Evolutionary conservation across 2,329 filamentous ascomycete genomes (phyloP), one percentile per base, ranked within the genome.

Genomic region (Hysterium pulicare): DNA sequence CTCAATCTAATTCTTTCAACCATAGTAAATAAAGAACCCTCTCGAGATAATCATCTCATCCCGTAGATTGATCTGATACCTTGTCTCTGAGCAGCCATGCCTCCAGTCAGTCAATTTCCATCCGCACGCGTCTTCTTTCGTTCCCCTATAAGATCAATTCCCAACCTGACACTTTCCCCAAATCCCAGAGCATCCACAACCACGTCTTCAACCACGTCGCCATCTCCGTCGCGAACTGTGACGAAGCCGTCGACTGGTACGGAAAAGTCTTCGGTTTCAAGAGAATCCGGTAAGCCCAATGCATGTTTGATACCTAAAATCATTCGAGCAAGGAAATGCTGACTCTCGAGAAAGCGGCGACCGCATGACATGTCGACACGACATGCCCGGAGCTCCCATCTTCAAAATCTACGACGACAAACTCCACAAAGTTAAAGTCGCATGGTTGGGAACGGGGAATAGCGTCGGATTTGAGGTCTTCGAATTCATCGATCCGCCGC

Each of bases 401-500:
- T 65, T 65, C 48, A 49, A 48, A 8, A 55, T 65, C 48, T 62
- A 66, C 51, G 50, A 47, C 31, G 41, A 32, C 33, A 46, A 44
- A 16, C 56, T 66, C 16, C 48, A 55, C 36, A 50, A 55, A 49
- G 60, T 63, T 16, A 60, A 55, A 21, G 35, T 54, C 36, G 63
- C 57, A 2, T 67, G 49, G 40, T 45, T 67, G 42, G 41, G 50
- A 11, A 51, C 61, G 11, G 57, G 63, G 10, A 66, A 64, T 42
- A 54, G 54, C 30, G 55, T 66, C 17, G 62, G 62, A 10, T 56
- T 64, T 40, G 62, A 66, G 47, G 33, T 67, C 6, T 67, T 67
- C 42, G 49, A 66, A 39, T 66, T 65, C 46, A 44, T 61, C 19
- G 54, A 61, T 46, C 62, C 48, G 17, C 44, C 40, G 28, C 42